These are phyloP conservation scores for Oenanthe javanica DNA, from an alignment of 140 eudicot species.

Conservation along the genomic window DNA sequence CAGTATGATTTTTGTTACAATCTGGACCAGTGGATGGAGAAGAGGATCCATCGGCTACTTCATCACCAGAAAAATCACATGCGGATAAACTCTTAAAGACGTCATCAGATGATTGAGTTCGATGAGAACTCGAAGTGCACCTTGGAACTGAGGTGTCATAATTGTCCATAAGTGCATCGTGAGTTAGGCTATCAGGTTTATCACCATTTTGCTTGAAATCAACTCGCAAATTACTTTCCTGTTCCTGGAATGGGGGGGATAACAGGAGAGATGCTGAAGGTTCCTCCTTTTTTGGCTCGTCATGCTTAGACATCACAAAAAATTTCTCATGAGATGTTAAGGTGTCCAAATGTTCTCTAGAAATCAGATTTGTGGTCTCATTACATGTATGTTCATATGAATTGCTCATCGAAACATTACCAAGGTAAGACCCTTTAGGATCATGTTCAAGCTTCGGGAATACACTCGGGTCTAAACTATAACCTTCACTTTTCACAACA, in stretches of 20 bases:
- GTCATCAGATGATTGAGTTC: constrained; percentile 14
- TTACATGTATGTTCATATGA: constrained; percentile 8
- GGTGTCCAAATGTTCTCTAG: constrained; percentile 12
- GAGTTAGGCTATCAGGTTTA: not conserved
- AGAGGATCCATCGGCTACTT: constrained; percentile 27
- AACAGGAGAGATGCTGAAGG: constrained; percentile 28
- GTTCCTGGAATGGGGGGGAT: constrained; percentile 27
- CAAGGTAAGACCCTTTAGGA: not conserved
- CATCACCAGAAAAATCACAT: constrained; percentile 30
- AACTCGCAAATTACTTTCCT: constrained; percentile 9
- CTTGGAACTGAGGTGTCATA: not conserved
- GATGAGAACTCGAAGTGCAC: not conserved
- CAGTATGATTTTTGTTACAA: constrained; percentile 33
- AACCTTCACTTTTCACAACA: constrained; percentile 9
- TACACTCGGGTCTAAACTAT: constrained; percentile 17
- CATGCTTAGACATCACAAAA: constrained; percentile 15
- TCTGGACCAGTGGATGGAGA: constrained; percentile 37
- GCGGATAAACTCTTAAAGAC: constrained; percentile 7
- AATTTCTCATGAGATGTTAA: constrained; percentile 15
- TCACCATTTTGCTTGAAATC: constrained; percentile 11
- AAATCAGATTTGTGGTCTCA: not conserved
- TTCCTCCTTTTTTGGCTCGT: constrained; percentile 41
- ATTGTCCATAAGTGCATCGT: not conserved
- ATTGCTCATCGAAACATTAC: not conserved
- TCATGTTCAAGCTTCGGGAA: constrained; percentile 6